A percentile compares a stretch with the other conserved stretches of the same genome.
Evolutionary conservation across 202 grass and related monocot genomes (phyloP).

Genomic region (Schoenoplectus tabernaemontani): DNA sequence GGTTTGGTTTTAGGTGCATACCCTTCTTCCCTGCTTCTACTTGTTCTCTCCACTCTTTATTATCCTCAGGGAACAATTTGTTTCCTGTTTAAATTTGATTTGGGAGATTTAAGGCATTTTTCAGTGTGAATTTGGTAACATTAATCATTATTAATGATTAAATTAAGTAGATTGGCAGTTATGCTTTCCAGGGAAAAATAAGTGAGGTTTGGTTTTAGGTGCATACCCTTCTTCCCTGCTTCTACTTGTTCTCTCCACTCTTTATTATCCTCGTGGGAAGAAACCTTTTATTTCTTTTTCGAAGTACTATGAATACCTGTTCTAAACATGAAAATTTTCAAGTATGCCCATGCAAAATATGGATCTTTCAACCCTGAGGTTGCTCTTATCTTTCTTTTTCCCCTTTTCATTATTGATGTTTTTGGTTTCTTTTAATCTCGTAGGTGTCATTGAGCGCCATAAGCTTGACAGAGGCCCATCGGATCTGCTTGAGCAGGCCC

Average conservation of each 20-base stretch:
- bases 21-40: not conserved
- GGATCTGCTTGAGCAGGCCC: conserved; percentile 27
- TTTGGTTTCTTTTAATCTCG: not conserved
- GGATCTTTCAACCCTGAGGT: not conserved
- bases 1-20: not conserved
- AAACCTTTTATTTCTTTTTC: not conserved
- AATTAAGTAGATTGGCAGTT: conserved; percentile 7
- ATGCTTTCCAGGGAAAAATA: not conserved
- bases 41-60: not conserved
- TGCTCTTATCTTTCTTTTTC: not conserved
- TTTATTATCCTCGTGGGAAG: not conserved
- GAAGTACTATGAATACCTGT: not conserved
- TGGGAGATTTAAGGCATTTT: not conserved
- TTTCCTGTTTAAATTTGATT: not conserved
- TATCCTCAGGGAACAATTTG: not conserved
- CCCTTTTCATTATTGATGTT: conserved; percentile 19
- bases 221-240: not conserved
- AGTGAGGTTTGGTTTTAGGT: not conserved
- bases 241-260: not conserved
- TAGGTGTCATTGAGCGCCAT: conserved; percentile 29
- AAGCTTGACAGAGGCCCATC: conserved; percentile 52
- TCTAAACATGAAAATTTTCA: not conserved
- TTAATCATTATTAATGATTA: not conserved
- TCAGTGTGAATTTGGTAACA: not conserved
- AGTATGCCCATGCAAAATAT: not conserved